Evolutionary conservation across 495 filamentous ascomycete genomes (phyloP).

Genomic region (Recurvomyces mirabilis): DNA sequence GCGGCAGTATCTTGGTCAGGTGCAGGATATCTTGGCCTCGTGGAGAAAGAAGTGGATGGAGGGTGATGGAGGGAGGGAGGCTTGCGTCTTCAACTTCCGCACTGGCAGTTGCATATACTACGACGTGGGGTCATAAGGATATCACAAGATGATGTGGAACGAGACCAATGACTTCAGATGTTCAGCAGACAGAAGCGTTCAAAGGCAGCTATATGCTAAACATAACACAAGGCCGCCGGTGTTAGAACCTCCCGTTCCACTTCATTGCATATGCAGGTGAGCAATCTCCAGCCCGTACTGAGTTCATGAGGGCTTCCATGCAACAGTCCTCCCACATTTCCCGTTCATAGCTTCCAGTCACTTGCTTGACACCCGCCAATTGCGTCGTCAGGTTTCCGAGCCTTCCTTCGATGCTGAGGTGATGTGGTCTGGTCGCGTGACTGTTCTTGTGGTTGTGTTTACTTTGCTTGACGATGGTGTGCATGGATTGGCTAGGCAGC

Average conservation of each 20-base stretch:
- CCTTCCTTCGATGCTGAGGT: slow-evolving; percentile 20
- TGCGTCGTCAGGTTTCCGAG: slow-evolving; percentile 19
- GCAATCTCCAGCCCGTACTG: too few species aligned
- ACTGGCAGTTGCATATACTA: slow-evolving; percentile 29
- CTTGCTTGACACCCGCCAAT: slow-evolving; percentile 7
- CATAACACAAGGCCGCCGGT: slow-evolving; percentile 23
- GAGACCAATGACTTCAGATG: too few species aligned
- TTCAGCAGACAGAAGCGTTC: too few species aligned
- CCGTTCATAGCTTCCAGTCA: too few species aligned
- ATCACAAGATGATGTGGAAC: not conserved
- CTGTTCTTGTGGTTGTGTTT: slow-evolving; percentile 7
- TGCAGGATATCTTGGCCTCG: slow-evolving; percentile 63
- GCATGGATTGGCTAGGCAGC: slow-evolving; percentile 18
- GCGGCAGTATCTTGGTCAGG: slow-evolving; percentile 73
- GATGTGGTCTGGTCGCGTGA: slow-evolving; percentile 20
- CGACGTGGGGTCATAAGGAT: slow-evolving; percentile 25
- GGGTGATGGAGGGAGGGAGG: slow-evolving; percentile 21
- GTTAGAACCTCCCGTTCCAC: slow-evolving; percentile 26
- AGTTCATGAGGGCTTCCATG: slow-evolving; percentile 9
- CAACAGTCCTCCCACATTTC: slow-evolving; percentile 5
- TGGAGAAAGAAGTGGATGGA: slow-evolving; percentile 48
- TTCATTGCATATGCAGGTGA: too few species aligned
- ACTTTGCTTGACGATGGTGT: too few species aligned
- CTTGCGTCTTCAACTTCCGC: slow-evolving; percentile 34
- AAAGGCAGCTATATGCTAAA: slow-evolving; percentile 15